Base-by-base conservation (phyloP, 306 rosid genomes). In the Prunus armeniaca region DNA sequence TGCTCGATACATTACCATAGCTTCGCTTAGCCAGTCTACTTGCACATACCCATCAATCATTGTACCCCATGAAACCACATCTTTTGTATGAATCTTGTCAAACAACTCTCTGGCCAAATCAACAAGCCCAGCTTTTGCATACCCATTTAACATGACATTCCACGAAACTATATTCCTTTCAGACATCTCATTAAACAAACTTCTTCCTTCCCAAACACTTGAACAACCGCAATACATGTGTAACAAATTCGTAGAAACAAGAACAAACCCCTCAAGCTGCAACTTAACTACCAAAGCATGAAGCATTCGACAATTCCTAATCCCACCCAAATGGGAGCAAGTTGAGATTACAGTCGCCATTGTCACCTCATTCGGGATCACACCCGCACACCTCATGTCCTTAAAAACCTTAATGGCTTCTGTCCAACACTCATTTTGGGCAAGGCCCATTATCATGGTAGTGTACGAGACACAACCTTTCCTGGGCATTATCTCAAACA, bases 51-150 rank as follows among this genome's bases (percentile, higher is more conserved):
- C 91, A 83, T 90, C 95, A 41, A 90, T 89, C 85, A 95, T 85
- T 12, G 97, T 92, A 24, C 97, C 97, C 97, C 98, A 95, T 1
- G 97, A 90, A 78, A 92, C 78, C 63, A 92, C 88, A 79, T 95
- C 97, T 76, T 87, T 92, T 32, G 34, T 60, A 57, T 89, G 90
- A 65, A 86, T 83, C 28, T 70, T 83, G 77, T 90, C 93, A 75
- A 95, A 95, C 83, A 90, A 81, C 67, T 88, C 93, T 61, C 86
- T 89, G 6, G 96, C 90, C 69, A 30, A 22, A 76, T 81, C 86
- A 63, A 89, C 79, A 57, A 84, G 85, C n/a, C 95, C 87, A 0
- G 88, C 79, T 87, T 94, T 94, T 4, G 93, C 78, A 82, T 89
- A 89, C 45, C 98, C 97, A 76, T 90, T 92, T 41, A 94, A 83